phyloP scores from a whole-genome alignment of 805 yeast genomes.

The Candida piceae region DNA sequence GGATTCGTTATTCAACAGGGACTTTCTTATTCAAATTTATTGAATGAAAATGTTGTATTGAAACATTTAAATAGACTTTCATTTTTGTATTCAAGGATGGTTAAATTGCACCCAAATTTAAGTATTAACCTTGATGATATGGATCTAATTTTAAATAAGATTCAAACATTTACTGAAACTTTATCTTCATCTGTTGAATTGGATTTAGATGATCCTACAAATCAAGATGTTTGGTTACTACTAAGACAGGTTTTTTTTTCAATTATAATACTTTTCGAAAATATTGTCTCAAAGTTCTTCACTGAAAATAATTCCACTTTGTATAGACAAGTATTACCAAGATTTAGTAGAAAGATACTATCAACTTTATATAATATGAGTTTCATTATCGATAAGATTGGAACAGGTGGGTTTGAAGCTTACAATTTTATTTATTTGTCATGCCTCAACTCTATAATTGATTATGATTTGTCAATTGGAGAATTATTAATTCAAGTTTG shows the following conservation, averaged over 20 bases:
- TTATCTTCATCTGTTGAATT: conserved; percentile 10
- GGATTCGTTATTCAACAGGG: conserved; percentile 6
- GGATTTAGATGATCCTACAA: conserved; percentile 7
- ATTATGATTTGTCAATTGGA: conserved; percentile 22
- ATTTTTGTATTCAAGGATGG: conserved; percentile 28
- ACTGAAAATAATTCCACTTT: conserved; percentile 19
- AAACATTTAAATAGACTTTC: conserved; percentile 48
- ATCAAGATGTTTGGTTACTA: conserved; percentile 20
- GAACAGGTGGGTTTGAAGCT: conserved; percentile 60
- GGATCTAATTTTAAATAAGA: conserved; percentile 20
- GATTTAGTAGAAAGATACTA: conserved; percentile 30
- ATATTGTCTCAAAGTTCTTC: conserved; percentile 36
- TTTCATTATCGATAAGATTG: conserved; percentile 47
- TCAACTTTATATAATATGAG: conserved; percentile 39
- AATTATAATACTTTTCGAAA: conserved; percentile 46
- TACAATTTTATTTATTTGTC: conserved; percentile 56
- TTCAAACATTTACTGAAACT: conserved; percentile 29
- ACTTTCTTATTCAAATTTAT: background rate
- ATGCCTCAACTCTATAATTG: conserved; percentile 37
- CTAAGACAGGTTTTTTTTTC: conserved; percentile 38
- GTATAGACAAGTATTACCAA: conserved; percentile 10
- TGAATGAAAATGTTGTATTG: conserved; percentile 33
- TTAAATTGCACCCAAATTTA: conserved; percentile 11
- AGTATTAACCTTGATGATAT: conserved; percentile 13
- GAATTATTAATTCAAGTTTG: conserved; percentile 27